phyloP scores from a whole-genome alignment of 78 protist species.

The Dictyostelium intermedium region DNA sequence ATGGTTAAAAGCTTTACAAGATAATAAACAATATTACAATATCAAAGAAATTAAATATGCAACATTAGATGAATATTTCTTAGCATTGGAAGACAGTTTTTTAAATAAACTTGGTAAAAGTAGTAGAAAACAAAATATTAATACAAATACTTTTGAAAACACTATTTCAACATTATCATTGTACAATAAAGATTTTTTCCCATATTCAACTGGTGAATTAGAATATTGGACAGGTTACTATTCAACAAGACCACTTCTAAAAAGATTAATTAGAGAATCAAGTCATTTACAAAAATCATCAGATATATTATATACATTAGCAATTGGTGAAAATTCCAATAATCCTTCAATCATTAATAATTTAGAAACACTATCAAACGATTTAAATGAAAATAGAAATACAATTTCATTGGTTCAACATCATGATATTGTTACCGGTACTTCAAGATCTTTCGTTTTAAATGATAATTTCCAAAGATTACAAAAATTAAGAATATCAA shows the following conservation, averaged over 20 bases:
- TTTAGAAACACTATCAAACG: not conserved
- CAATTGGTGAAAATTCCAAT: not conserved
- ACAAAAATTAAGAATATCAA: not conserved
- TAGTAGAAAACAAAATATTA: not conserved
- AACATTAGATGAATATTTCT: slow-evolving; percentile 72
- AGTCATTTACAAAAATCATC: slow-evolving; percentile 12
- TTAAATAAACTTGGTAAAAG: not conserved
- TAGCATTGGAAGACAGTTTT: slow-evolving; percentile 2
- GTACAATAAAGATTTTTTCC: slow-evolving; percentile 81
- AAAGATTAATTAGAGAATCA: slow-evolving; percentile 34
- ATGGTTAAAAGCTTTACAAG: slow-evolving; percentile 32
- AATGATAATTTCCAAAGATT: slow-evolving; percentile 19
- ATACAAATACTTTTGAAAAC: not conserved
- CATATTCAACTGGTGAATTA: slow-evolving; percentile 52
- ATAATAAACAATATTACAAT: not conserved
- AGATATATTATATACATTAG: slow-evolving; percentile 70
- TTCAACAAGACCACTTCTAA: slow-evolving; percentile 61
- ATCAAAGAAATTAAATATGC: slow-evolving; percentile 25
- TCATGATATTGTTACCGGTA: slow-evolving; percentile 89
- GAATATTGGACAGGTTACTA: slow-evolving; percentile 85
- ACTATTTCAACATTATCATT: not conserved
- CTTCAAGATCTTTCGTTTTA: slow-evolving; percentile 75
- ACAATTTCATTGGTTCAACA: slow-evolving; percentile 44
- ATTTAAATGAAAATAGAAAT: not conserved
- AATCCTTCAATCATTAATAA: not conserved